Evolutionary conservation across 768 basidiomycete species (phyloP).

Genomic region (Serendipita sp.): DNA sequence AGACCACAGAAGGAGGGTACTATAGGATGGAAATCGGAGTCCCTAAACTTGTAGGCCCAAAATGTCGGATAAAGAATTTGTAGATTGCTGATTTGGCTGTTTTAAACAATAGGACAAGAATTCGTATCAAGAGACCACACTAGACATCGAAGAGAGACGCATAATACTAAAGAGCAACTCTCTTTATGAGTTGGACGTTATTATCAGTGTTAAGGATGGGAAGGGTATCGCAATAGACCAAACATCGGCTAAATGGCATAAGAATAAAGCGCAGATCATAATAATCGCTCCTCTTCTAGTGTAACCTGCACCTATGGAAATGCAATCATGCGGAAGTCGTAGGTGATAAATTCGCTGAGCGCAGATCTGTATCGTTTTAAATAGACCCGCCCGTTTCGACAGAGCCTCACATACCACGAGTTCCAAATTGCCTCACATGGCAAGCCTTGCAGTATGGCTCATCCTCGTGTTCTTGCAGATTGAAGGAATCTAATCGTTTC

Average conservation of each 20-base stretch:
- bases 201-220: neutral
- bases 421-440: neutral
- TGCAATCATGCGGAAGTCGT: neutral
- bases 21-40: neutral
- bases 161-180: neutral
- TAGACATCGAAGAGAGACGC: neutral
- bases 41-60: conserved; percentile 1
- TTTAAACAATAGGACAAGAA: neutral
- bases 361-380: neutral
- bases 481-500: conserved; percentile 4
- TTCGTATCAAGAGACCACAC: no score
- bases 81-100: neutral
- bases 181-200: neutral
- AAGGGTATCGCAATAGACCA: neutral
- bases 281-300: neutral
- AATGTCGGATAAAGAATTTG: neutral
- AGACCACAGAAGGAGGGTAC: neutral
- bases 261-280: neutral
- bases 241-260: neutral
- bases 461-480: conserved; percentile 6
- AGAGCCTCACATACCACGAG: neutral
- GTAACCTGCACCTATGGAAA: neutral
- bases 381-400: neutral
- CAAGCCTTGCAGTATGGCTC: conserved; percentile 6
- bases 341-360: neutral